These are phyloP conservation scores for Colletotrichum horii DNA, from an alignment of 2,329 filamentous ascomycete genomes.

Conservation along the genomic window DNA sequence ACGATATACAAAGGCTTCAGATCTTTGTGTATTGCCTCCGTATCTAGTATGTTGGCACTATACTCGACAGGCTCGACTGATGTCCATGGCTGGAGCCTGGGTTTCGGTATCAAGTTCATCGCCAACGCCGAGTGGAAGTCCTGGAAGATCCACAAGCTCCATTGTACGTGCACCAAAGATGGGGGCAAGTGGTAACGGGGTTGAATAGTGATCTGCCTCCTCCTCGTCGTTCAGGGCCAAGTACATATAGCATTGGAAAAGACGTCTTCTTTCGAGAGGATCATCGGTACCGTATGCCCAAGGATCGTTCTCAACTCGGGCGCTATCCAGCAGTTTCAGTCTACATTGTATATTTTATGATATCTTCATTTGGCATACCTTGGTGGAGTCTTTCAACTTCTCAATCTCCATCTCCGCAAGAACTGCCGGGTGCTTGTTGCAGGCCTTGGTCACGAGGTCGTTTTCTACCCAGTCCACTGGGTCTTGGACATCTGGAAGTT, in stretches of 20 bases:
- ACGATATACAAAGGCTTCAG: conserved; percentile 40
- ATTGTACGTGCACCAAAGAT: conserved; percentile 67
- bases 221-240: conserved; percentile 65
- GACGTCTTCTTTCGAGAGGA: not conserved
- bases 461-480: conserved; percentile 47
- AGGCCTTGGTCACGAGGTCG: conserved; percentile 58
- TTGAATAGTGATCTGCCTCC: conserved; percentile 65
- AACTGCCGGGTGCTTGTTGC: conserved; percentile 39
- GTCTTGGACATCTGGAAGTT: not conserved
- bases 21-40: conserved; percentile 46
- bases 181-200: conserved; percentile 68
- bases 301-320: conserved; percentile 39
- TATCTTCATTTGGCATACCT: conserved; percentile 38
- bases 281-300: not conserved
- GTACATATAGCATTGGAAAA: not conserved
- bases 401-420: not conserved
- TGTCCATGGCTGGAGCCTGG: conserved; percentile 63
- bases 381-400: not conserved
- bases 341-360: not conserved
- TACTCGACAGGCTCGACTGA: conserved; percentile 66
- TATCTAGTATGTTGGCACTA: conserved; percentile 55
- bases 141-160: conserved; percentile 72
- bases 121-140: conserved; percentile 70
- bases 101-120: conserved; percentile 53
- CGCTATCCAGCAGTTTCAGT: not conserved